Percentiles rank a stretch among this genome's conserved stretches.
phyloP scores from a whole-genome alignment of 2,329 filamentous ascomycete genomes.

The Colletotrichum karsti region DNA sequence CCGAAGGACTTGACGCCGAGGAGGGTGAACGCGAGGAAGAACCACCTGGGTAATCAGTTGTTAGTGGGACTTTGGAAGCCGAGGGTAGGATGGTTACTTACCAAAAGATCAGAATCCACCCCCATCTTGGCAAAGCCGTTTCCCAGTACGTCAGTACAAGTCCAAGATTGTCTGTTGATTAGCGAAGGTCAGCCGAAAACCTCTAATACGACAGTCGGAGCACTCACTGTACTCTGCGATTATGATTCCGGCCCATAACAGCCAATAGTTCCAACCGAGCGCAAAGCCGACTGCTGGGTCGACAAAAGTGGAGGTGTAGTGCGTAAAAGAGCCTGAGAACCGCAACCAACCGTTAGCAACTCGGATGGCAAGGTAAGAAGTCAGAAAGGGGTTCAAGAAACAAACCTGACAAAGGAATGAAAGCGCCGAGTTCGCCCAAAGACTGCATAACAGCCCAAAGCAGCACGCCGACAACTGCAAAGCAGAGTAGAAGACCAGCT shows the following conservation, averaged over 20 bases:
- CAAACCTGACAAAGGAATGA: not conserved
- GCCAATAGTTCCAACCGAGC: conserved; percentile 70
- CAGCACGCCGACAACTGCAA: conserved; percentile 64
- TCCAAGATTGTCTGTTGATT: conserved; percentile 66
- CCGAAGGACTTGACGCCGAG: conserved; percentile 49
- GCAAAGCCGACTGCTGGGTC: conserved; percentile 63
- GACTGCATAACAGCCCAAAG: conserved; percentile 67
- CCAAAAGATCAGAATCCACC: conserved; percentile 69
- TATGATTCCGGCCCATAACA: conserved; percentile 35
- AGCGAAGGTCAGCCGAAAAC: accelerated
- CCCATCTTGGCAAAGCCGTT: conserved; percentile 70
- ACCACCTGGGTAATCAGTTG: conserved; percentile 44
- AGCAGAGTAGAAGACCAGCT: conserved; percentile 65
- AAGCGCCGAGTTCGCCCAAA: conserved; percentile 53
- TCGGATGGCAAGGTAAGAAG: accelerated
- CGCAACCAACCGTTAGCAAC: conserved; percentile 38
- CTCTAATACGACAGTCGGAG: not conserved
- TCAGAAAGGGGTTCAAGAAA: accelerated
- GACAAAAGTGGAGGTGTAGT: conserved; percentile 50
- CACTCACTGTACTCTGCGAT: not conserved
- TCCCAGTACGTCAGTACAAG: conserved; percentile 69
- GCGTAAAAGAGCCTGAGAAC: not conserved
- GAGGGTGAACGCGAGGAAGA: conserved; percentile 55
- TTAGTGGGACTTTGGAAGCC: conserved; percentile 42
- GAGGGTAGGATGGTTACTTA: conserved; percentile 47